Percentiles rank a stretch among this genome's conserved stretches.
These are phyloP conservation scores for Scleroderma bovista DNA, from an alignment of 768 basidiomycete species.

Conservation along the genomic window DNA sequence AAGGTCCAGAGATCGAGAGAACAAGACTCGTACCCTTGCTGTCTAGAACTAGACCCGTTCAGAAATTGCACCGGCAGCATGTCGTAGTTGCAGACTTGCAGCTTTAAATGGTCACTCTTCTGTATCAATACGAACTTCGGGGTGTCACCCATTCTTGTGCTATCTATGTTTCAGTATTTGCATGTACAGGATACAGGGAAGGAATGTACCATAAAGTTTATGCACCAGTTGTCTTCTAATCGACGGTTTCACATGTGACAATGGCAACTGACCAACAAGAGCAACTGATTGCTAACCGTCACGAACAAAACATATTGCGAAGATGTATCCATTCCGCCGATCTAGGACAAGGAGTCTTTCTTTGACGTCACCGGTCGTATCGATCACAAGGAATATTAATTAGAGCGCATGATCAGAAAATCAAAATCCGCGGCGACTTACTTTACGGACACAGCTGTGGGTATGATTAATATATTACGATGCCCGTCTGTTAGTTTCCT, in stretches of 20 bases:
- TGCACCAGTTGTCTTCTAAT: no score
- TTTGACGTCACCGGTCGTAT: no score
- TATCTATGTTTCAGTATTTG: not conserved
- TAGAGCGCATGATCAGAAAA: not conserved
- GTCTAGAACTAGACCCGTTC: not conserved
- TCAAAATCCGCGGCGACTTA: not conserved
- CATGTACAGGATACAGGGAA: not conserved
- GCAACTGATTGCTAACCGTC: no score
- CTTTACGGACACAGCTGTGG: not conserved
- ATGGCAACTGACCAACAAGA: no score
- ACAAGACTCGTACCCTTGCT: slow-evolving; percentile 10
- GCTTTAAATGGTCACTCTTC: not conserved
- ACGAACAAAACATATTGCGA: no score
- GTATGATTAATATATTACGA: no score
- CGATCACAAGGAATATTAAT: no score
- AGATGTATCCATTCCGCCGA: no score
- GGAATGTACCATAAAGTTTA: not conserved
- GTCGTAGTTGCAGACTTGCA: not conserved
- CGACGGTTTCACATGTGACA: no score
- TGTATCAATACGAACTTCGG: not conserved
- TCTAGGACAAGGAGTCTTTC: no score
- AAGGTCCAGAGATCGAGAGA: slow-evolving; percentile 19
- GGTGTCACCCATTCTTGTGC: not conserved
- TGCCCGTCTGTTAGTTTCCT: no score
- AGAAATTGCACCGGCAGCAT: not conserved